These are phyloP conservation scores for Cryptococcus sp. DNA, from an alignment of 1,284 basidiomycete genomes.

Conservation along the genomic window DNA sequence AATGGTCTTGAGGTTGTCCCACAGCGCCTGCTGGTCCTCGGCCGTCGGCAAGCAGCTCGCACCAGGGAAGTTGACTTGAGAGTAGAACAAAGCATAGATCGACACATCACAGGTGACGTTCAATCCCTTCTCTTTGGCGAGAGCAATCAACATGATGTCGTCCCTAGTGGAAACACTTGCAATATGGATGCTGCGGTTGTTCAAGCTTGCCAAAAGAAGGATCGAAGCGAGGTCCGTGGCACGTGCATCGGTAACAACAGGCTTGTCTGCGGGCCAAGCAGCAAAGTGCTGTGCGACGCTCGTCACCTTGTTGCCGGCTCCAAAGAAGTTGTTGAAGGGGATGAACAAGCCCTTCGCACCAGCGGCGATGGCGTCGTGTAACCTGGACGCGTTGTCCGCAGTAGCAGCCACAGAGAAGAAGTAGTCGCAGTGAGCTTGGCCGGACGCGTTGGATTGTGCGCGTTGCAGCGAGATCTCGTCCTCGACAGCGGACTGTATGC, in stretches of 20 bases:
- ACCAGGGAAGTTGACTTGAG: constrained; percentile 69
- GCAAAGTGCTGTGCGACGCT: constrained; percentile 82
- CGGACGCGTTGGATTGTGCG: constrained; percentile 66
- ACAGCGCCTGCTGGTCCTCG: constrained; percentile 81
- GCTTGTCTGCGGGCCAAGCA: constrained; percentile 87
- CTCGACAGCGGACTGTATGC: constrained; percentile 63
- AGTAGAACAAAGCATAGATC: constrained; percentile 90
- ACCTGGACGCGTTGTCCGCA: constrained; percentile 63
- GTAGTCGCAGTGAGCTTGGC: constrained; percentile 79
- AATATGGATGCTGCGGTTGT: constrained; percentile 87
- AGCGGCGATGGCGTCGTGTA: constrained; percentile 72
- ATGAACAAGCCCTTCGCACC: constrained; percentile 83
- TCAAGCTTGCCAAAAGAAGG: constrained; percentile 86
- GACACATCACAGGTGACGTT: constrained; percentile 97
- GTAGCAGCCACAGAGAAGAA: constrained; percentile 78
- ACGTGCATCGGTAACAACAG: constrained; percentile 90
- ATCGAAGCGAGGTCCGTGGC: constrained; percentile 91
- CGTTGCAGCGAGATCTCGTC: constrained; percentile 69
- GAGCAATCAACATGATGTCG: constrained; percentile 85
- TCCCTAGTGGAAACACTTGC: constrained; percentile 88
- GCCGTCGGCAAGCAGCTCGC: constrained; percentile 68
- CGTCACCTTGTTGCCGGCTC: constrained; percentile 59
- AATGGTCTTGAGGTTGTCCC: constrained; percentile 81
- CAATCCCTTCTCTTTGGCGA: constrained; percentile 92
- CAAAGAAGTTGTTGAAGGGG: constrained; percentile 66